phyloP scores from a whole-genome alignment of 2,329 filamentous ascomycete species.

The Zymoseptoria crescenta region DNA sequence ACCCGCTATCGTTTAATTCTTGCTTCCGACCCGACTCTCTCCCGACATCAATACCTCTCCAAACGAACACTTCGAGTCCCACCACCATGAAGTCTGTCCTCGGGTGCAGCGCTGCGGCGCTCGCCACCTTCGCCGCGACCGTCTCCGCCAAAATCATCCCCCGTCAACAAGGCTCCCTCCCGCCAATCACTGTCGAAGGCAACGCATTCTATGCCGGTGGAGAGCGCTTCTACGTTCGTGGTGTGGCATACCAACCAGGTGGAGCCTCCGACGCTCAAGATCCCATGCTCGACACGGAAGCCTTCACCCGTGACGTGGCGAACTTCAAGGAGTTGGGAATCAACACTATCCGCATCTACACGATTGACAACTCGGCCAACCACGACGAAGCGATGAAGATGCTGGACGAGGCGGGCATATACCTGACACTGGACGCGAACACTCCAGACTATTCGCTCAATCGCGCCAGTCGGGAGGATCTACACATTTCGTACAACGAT shows the following conservation, averaged over 20 bases:
- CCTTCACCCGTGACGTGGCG: constrained; percentile 69
- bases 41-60: background rate
- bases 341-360: constrained; percentile 88
- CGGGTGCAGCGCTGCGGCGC: constrained; percentile 12
- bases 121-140: constrained; percentile 9
- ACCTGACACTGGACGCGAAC: constrained; percentile 86
- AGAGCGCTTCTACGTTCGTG: constrained; percentile 53
- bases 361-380: constrained; percentile 74
- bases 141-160: constrained; percentile 7
- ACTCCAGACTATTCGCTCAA: constrained; percentile 81
- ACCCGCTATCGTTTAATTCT: background rate
- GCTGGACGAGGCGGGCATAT: constrained; percentile 77
- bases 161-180: constrained; percentile 13
- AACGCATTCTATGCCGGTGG: constrained; percentile 51
- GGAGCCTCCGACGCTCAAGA: constrained; percentile 58
- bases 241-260: constrained; percentile 48
- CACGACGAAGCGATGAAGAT: constrained; percentile 80
- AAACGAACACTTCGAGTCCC: background rate
- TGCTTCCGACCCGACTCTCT: background rate
- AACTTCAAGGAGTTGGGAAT: constrained; percentile 77
- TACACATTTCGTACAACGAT: constrained; percentile 69
- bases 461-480: constrained; percentile 52
- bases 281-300: constrained; percentile 61
- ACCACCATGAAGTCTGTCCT: constrained; percentile 13
- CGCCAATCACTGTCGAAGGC: constrained; percentile 20